Evolutionary conservation across 2,329 filamentous ascomycete genomes (phyloP).

Genomic region (Lojkania enalia): DNA sequence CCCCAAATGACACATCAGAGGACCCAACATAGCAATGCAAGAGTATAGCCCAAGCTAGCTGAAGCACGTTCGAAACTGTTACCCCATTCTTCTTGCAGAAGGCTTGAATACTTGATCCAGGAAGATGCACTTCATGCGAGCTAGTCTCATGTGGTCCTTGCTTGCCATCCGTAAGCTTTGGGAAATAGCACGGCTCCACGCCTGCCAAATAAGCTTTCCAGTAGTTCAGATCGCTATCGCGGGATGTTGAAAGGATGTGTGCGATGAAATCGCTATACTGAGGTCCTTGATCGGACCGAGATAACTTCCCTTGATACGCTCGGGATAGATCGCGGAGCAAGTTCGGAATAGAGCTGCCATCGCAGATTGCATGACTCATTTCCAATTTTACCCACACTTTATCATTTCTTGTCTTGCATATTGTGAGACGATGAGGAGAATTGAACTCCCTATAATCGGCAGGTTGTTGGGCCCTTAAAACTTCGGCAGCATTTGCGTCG

Average conservation of each 20-base stretch:
- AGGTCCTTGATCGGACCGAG: constrained; percentile 39
- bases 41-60: constrained; percentile 57
- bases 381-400: constrained; percentile 53
- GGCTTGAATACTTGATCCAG: constrained; percentile 27
- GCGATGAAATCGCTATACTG: constrained; percentile 46
- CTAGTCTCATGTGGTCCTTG: constrained; percentile 41
- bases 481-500: constrained; percentile 20
- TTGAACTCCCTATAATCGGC: constrained; percentile 35
- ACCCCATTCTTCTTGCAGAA: constrained; percentile 49
- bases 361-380: constrained; percentile 55
- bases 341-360: constrained; percentile 56
- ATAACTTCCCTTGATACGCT: constrained; percentile 51
- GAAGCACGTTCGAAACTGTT: constrained; percentile 56
- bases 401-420: constrained; percentile 47
- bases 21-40: constrained; percentile 53
- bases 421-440: constrained; percentile 52
- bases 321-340: constrained; percentile 51
- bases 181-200: constrained; percentile 53
- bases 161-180: constrained; percentile 43
- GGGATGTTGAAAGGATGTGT: constrained; percentile 32
- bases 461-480: constrained; percentile 24
- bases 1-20: constrained; percentile 57
- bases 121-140: constrained; percentile 44
- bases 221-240: constrained; percentile 44
- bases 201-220: constrained; percentile 52